phyloP scores from a whole-genome alignment of 2,329 filamentous ascomycete species.

The Davidsoniella australis region DNA sequence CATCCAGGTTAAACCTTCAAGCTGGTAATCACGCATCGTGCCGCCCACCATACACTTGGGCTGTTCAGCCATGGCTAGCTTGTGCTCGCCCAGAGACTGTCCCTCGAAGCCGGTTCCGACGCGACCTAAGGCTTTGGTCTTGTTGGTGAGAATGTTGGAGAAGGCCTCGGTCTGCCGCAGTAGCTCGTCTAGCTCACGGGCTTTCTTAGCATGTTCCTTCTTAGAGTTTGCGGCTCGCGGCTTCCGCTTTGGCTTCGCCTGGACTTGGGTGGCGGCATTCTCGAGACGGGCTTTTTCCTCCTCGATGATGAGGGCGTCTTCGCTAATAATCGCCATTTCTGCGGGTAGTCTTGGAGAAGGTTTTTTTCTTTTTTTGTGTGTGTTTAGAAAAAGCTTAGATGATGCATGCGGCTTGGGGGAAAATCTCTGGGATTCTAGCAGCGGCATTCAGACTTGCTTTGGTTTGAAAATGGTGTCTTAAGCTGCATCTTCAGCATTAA shows the following conservation, averaged over 20 bases:
- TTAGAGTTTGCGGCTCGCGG: conserved; percentile 33
- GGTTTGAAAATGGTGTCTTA: not conserved
- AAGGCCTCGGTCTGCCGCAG: conserved; percentile 43
- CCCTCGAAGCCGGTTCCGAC: conserved; percentile 45
- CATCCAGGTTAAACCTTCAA: conserved; percentile 92
- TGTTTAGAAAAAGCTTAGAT: too few relatives aligned
- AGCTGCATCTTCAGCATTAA: not conserved
- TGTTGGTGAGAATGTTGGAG: conserved; percentile 44
- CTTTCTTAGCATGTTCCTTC: conserved; percentile 32
- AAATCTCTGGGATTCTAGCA: too few relatives aligned
- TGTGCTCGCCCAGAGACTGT: conserved; percentile 41
- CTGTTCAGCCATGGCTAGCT: conserved; percentile 67
- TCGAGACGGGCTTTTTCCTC: conserved; percentile 21
- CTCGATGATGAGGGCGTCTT: conserved; percentile 20
- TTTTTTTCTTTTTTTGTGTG: not conserved
- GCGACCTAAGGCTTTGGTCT: conserved; percentile 43
- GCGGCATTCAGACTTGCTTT: too few relatives aligned
- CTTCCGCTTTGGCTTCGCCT: conserved; percentile 31
- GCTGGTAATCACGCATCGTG: conserved; percentile 82
- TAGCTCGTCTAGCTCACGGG: conserved; percentile 40
- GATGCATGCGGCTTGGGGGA: too few relatives aligned
- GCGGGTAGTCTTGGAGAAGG: not conserved
- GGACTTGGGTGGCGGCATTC: conserved; percentile 27
- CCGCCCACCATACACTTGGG: conserved; percentile 73
- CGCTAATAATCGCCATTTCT: conserved; percentile 7